Evolutionary conservation across 116 monocot genomes (phyloP), one percentile per base, ranked within the genome.

Genomic region (Phalaenopsis hybrid): DNA sequence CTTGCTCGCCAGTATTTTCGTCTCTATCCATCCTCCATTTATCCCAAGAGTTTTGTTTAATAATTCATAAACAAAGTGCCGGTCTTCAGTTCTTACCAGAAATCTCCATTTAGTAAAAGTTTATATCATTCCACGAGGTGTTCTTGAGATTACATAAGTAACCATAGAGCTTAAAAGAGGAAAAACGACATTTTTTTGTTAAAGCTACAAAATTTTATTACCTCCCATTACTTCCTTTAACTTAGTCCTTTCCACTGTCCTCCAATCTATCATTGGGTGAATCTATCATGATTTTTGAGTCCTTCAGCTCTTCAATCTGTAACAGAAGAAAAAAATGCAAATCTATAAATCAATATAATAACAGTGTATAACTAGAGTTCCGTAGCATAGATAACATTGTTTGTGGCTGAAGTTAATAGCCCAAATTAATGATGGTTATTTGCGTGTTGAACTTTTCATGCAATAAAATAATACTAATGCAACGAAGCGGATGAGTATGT

Each of bases 261-360:
- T 75, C 45, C 20, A 46, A 33, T 75, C 72, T 72, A 72, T 72
- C 37, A 31, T 15, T 72, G 15, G 10, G 37, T 37, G 72, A 4
- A 72, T 41, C 33, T 41, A 41, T 72, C 72, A 72, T 41, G 11
- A 58, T 41, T 58, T 75, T 82, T 25, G 82, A 75, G 63, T 63
- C 77, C 77, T 46, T 82, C 65, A 65, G 75, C 44, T 61, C 76
- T 65, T 82, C 82, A 43, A 82, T 57, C 82, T 82, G 76, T 33
- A 23, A 41, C 11, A 44, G 6, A 23, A n/a, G 45, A 45, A 45
- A 55, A 3, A 44, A 45, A 46, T 65, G 46, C 9, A 75, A 73
- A 46, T 45, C 0, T 46, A 75, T 20, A 46, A 8, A 75, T n/a
- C 28, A 75, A 48, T 8, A 48, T 48, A 48, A 48, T 48, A 48